Conservation (phyloP, 192 early-diverging fungal genomes). For the Phlyctochytrium arcticum region DNA sequence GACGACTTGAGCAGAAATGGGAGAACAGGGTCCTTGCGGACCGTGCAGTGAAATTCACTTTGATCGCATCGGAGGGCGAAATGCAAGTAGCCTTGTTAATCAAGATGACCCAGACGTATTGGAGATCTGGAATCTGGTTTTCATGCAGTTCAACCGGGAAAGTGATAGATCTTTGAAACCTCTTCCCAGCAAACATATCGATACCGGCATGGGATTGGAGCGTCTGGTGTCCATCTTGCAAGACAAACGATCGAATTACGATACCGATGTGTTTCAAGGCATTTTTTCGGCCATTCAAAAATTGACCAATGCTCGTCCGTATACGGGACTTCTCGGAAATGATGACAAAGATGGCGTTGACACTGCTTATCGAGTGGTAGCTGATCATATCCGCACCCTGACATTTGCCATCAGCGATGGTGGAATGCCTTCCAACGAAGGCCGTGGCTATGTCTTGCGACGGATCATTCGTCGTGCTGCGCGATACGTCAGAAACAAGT, state of each 20-base stretch:
- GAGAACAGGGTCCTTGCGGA: constrained; percentile 94
- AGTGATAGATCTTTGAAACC: constrained; percentile 77
- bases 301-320: constrained; percentile 78
- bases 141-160: constrained; percentile 99
- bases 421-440: constrained; percentile 94
- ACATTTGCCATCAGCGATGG: constrained; percentile 96
- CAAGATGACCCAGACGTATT: constrained; percentile 96
- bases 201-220: constrained; percentile 97
- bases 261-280: constrained; percentile 88
- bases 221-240: constrained; percentile 93
- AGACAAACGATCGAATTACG: constrained; percentile 94
- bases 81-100: constrained; percentile 87
- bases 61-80: constrained; percentile 92
- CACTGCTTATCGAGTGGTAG: constrained; percentile 97
- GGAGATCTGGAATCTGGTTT: constrained; percentile 99
- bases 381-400: constrained; percentile 94
- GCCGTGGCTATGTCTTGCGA: constrained; percentile 96
- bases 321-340: constrained; percentile 72
- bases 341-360: constrained; percentile 94
- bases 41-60: constrained; percentile 98
- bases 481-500: constrained; percentile 90
- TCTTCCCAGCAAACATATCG: constrained; percentile 95
- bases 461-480: constrained; percentile 93
- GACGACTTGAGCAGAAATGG: constrained; percentile 74
- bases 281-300: constrained; percentile 80